These are phyloP conservation scores for Furcasterigmium furcatum DNA, from an alignment of 2,329 filamentous ascomycete species.

Conservation along the genomic window DNA sequence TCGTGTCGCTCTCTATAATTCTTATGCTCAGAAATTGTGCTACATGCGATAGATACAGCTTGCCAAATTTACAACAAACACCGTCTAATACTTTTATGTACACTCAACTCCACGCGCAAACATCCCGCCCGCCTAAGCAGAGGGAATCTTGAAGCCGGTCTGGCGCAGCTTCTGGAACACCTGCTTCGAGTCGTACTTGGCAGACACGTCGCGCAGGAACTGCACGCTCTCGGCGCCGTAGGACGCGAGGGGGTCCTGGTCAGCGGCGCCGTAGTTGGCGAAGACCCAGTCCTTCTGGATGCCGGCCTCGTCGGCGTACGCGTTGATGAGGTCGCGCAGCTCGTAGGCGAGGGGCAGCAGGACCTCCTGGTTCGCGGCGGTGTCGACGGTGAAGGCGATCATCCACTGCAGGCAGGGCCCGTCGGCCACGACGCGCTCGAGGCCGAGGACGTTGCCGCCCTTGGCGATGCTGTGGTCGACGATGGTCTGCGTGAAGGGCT, in stretches of 20 bases:
- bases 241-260: constrained; percentile 31
- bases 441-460: constrained; percentile 27
- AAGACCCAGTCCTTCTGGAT: constrained; percentile 31
- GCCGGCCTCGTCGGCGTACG: constrained; percentile 20
- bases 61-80: too few relatives aligned
- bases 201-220: constrained; percentile 20
- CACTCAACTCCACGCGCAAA: not conserved
- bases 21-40: too few relatives aligned
- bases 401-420: constrained; percentile 33
- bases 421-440: constrained; percentile 26
- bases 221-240: constrained; percentile 32
- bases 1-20: too few relatives aligned
- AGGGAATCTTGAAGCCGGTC: constrained; percentile 22
- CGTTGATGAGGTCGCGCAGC: constrained; percentile 18
- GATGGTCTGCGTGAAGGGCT: constrained; percentile 24
- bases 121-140: not conserved
- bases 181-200: constrained; percentile 26
- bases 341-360: constrained; percentile 23
- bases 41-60: too few relatives aligned
- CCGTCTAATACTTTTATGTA: too few relatives aligned
- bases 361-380: constrained; percentile 26
- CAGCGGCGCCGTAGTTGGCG: constrained; percentile 37
- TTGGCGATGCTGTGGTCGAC: constrained; percentile 14
- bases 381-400: constrained; percentile 31
- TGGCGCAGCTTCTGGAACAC: constrained; percentile 28